A percentile compares a stretch with the other conserved stretches of the same genome.
Evolutionary conservation across 1,139 yeast species (phyloP).

Genomic region (Chernovozyma sophiae-reginae): DNA sequence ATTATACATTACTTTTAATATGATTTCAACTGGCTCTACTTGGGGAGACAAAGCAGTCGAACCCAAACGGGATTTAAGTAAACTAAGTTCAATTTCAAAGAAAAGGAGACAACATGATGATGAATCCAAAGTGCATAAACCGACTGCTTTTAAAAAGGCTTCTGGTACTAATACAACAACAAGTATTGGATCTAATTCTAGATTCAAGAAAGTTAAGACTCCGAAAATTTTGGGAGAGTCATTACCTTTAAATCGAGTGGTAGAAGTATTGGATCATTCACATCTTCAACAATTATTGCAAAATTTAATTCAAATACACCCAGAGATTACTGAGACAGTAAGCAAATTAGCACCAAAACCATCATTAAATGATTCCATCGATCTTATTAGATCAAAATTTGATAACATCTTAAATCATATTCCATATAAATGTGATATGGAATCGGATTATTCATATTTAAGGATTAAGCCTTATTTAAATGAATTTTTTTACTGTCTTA

Average conservation of each 20-base stretch:
- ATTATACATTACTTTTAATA: not conserved
- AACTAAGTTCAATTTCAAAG: conserved; percentile 3
- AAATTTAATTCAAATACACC: conserved; percentile 54
- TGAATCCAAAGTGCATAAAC: conserved; percentile 6
- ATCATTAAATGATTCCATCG: conserved; percentile 48
- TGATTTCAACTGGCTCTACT: conserved; percentile 10
- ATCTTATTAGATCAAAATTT: conserved; percentile 45
- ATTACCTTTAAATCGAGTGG: conserved; percentile 56
- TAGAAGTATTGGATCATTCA: conserved; percentile 62
- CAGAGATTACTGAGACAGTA: conserved; percentile 56
- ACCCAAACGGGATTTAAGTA: not conserved
- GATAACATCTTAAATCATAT: conserved; percentile 45
- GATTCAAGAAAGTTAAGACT: conserved; percentile 33
- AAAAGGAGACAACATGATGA: conserved; percentile 16
- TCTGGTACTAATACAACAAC: not conserved
- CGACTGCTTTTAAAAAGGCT: conserved; percentile 1
- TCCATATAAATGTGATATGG: conserved; percentile 72
- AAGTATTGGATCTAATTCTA: not conserved
- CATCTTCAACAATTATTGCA: conserved; percentile 52
- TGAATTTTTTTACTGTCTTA: conserved; percentile 72
- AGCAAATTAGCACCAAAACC: conserved; percentile 56
- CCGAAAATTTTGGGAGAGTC: conserved; percentile 46
- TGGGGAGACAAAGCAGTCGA: conserved; percentile 8
- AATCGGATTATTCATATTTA: conserved; percentile 82
- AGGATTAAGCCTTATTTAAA: conserved; percentile 71